phyloP scores from a whole-genome alignment of 2,329 filamentous ascomycete genomes.

The Cryphonectria naterciae region DNA sequence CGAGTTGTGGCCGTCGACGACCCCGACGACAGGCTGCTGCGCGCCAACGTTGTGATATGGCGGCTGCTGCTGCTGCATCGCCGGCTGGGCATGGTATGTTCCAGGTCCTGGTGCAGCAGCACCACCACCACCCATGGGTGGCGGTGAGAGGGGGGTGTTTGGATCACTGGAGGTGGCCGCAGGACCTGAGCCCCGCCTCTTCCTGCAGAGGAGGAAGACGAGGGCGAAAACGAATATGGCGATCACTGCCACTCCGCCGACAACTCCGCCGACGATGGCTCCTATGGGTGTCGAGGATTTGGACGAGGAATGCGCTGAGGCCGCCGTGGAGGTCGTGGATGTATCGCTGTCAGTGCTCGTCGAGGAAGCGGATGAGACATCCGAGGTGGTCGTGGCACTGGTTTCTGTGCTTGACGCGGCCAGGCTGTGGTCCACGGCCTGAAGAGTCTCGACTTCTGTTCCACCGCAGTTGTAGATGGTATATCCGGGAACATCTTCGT shows the following conservation, averaged over 20 bases:
- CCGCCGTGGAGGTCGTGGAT: conserved; percentile 7
- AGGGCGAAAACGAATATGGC: conserved; percentile 36
- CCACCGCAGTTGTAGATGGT: conserved; percentile 38
- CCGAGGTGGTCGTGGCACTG: conserved; percentile 1
- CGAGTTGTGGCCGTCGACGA: conserved; percentile 12
- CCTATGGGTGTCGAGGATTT: conserved; percentile 31
- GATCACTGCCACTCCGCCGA: conserved; percentile 38
- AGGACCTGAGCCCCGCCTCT: conserved; percentile 32
- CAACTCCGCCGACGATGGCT: conserved; percentile 40
- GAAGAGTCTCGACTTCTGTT: conserved; percentile 33
- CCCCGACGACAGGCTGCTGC: not conserved
- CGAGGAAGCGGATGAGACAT: conserved; percentile 9
- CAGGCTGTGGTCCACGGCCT: conserved; percentile 18
- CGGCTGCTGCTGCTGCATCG: conserved; percentile 18
- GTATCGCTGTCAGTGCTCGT: not conserved
- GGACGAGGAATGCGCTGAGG: not conserved
- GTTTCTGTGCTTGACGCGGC: not conserved
- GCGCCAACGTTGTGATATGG: not conserved
- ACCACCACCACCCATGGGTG: not conserved
- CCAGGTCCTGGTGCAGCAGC: not conserved
- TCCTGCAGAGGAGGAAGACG: conserved; percentile 38
- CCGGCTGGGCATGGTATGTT: conserved; percentile 3
- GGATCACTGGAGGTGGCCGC: not conserved
- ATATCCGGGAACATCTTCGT: conserved; percentile 37
- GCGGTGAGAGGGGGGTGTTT: not conserved